Percentiles rank a stretch among this genome's conserved stretches.
phyloP scores from a whole-genome alignment of 768 basidiomycete genomes.

The Exidia glandulosa region DNA sequence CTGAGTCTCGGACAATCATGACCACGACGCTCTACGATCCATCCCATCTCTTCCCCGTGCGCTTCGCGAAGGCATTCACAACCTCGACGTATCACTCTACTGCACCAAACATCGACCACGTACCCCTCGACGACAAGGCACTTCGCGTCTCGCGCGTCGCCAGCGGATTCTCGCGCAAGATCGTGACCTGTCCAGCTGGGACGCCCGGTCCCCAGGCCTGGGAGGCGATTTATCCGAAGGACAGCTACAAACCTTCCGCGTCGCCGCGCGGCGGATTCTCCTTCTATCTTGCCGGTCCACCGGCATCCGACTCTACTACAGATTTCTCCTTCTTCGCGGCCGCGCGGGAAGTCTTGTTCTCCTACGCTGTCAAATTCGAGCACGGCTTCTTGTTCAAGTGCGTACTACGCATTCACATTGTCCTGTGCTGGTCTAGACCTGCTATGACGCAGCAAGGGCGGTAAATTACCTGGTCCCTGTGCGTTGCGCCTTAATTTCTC shows the following conservation, averaged over 20 bases:
- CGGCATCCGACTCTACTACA: too few relatives aligned
- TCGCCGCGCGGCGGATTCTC: slow-evolving; percentile 48
- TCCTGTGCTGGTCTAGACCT: too few relatives aligned
- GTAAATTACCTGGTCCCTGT: slow-evolving; percentile 67
- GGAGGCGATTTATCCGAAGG: slow-evolving; percentile 43
- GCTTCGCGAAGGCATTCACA: neutral
- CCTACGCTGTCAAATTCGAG: slow-evolving; percentile 49
- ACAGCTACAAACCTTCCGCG: slow-evolving; percentile 42
- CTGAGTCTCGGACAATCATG: too few relatives aligned
- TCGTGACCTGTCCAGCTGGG: slow-evolving; percentile 36
- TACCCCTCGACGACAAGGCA: neutral
- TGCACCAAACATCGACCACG: neutral
- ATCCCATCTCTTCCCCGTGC: neutral
- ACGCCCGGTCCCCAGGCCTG: slow-evolving; percentile 30
- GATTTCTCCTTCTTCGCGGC: slow-evolving; percentile 44
- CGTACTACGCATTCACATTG: too few relatives aligned
- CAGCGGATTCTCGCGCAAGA: neutral
- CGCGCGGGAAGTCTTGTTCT: slow-evolving; percentile 56
- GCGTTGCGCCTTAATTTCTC: slow-evolving; percentile 15
- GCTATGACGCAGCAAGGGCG: slow-evolving; percentile 53
- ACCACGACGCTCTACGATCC: too few relatives aligned
- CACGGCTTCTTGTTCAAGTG: slow-evolving; percentile 51
- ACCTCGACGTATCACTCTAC: neutral
- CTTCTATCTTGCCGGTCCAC: slow-evolving; percentile 63
- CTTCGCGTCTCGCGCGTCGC: neutral